Percentiles rank a stretch among this genome's conserved stretches.
Evolutionary conservation across 768 basidiomycete species (phyloP).

Genomic region (Tremella fuciformis): DNA sequence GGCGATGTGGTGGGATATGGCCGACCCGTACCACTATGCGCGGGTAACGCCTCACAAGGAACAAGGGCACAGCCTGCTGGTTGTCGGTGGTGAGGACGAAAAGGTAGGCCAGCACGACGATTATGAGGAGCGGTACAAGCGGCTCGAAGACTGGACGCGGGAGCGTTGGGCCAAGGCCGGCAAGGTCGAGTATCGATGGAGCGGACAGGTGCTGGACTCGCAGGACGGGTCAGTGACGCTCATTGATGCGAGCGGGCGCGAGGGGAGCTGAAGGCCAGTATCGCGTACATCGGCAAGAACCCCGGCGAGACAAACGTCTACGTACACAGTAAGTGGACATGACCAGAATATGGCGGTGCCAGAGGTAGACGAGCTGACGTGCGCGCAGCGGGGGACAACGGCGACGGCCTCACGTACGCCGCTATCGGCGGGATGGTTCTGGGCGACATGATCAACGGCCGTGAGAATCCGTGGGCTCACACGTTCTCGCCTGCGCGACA

Average conservation of each 20-base stretch:
- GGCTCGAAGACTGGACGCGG: constrained; percentile 24
- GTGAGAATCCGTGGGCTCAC: constrained; percentile 23
- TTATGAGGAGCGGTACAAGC: constrained; percentile 21
- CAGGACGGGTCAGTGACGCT: constrained; percentile 19
- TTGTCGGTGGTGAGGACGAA: constrained; percentile 31
- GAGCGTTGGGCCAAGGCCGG: constrained; percentile 22
- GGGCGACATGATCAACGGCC: constrained; percentile 20
- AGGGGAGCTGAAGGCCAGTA: constrained; percentile 2
- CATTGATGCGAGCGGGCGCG: not conserved
- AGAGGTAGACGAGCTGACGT: not conserved
- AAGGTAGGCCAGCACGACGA: constrained; percentile 32
- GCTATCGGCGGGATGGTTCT: constrained; percentile 27
- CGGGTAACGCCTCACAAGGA: constrained; percentile 28
- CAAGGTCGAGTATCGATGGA: constrained; percentile 26
- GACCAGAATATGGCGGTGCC: not conserved
- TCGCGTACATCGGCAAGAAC: constrained; percentile 27
- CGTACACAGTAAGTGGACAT: constrained; percentile 20
- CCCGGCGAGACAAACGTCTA: constrained; percentile 28
- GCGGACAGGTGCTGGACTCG: constrained; percentile 27
- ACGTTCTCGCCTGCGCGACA: constrained; percentile 29
- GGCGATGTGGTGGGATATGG: constrained; percentile 30
- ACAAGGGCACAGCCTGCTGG: constrained; percentile 26
- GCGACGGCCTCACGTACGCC: constrained; percentile 30
- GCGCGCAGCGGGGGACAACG: constrained; percentile 27
- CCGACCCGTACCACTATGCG: constrained; percentile 30